Conservation (phyloP, 805 yeast species). For the Alloascoidea africana region DNA sequence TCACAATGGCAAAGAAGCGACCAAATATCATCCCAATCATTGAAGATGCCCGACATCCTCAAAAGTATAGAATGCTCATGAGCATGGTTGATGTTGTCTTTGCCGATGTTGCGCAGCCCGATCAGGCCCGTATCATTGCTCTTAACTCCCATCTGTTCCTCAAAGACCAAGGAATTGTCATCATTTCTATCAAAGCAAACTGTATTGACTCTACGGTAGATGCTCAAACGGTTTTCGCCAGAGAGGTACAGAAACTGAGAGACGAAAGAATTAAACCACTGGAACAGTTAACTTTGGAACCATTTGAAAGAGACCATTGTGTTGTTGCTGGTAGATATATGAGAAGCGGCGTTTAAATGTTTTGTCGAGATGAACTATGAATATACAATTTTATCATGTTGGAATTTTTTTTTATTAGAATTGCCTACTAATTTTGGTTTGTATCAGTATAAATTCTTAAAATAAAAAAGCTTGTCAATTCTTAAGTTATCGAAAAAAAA, state of each 20-base stretch:
- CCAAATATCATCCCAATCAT: slow-evolving; percentile 97
- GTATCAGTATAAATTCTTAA: too few relatives aligned
- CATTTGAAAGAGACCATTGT: slow-evolving; percentile 99
- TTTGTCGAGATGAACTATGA: too few relatives aligned
- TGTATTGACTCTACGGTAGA: slow-evolving; percentile 99
- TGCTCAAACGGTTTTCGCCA: slow-evolving; percentile 98
- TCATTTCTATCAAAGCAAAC: slow-evolving; percentile 98
- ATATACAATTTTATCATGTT: too few relatives aligned
- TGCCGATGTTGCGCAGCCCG: slow-evolving; percentile 99
- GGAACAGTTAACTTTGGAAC: slow-evolving; percentile 97
- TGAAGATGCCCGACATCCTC: slow-evolving; percentile 99
- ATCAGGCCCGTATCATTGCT: slow-evolving; percentile 99
- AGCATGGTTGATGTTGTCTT: slow-evolving; percentile 98
- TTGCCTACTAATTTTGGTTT: too few relatives aligned
- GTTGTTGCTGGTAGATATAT: slow-evolving; percentile 93
- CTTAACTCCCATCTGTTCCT: slow-evolving; percentile 95
- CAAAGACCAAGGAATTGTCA: slow-evolving; percentile 97
- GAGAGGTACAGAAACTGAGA: slow-evolving; percentile 97
- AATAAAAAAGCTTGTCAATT: too few relatives aligned
- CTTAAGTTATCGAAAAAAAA: too few relatives aligned
- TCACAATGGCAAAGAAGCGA: slow-evolving; percentile 99
- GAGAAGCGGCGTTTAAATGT: slow-evolving; percentile 69
- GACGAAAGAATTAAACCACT: slow-evolving; percentile 97
- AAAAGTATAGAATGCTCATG: slow-evolving; percentile 96
- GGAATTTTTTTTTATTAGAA: too few relatives aligned